Conservation (phyloP, 1,284 basidiomycete species). For the Rhodotorula sp. region DNA sequence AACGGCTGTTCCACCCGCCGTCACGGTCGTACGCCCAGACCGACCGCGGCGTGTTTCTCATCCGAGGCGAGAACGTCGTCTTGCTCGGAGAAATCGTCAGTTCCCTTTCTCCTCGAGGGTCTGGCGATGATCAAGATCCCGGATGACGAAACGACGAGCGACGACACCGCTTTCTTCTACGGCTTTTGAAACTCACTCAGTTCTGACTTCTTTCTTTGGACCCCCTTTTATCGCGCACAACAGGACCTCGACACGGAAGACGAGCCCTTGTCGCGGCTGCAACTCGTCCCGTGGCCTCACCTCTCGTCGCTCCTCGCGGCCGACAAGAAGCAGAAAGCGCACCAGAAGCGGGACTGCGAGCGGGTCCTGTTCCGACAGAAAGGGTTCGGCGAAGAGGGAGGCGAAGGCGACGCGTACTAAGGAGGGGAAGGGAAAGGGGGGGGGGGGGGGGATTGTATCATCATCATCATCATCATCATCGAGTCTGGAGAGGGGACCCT, state of each 20-base stretch:
- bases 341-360: constrained; percentile 57
- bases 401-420: constrained; percentile 83
- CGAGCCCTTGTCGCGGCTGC: constrained; percentile 64
- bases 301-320: constrained; percentile 58
- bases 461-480: no score
- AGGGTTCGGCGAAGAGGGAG: constrained; percentile 82
- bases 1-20: constrained; percentile 71
- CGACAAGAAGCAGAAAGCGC: constrained; percentile 63
- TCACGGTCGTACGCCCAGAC: constrained; percentile 75
- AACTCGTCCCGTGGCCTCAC: constrained; percentile 66
- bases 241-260: constrained; percentile 93
- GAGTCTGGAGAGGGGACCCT: no score
- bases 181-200: not conserved
- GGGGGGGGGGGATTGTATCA: not conserved
- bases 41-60: constrained; percentile 83
- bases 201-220: not conserved
- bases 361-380: constrained; percentile 71
- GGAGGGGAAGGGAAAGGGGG: not conserved
- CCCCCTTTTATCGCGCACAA: not conserved
- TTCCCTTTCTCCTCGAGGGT: constrained; percentile 39
- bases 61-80: constrained; percentile 98
- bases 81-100: constrained; percentile 93
- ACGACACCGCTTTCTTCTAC: not conserved
- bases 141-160: not conserved
- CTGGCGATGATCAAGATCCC: no score